A percentile compares a stretch with the other conserved stretches of the same genome.
phyloP scores from a whole-genome alignment of 2,329 filamentous ascomycete species.

The Aspergillus novoparasiticus region DNA sequence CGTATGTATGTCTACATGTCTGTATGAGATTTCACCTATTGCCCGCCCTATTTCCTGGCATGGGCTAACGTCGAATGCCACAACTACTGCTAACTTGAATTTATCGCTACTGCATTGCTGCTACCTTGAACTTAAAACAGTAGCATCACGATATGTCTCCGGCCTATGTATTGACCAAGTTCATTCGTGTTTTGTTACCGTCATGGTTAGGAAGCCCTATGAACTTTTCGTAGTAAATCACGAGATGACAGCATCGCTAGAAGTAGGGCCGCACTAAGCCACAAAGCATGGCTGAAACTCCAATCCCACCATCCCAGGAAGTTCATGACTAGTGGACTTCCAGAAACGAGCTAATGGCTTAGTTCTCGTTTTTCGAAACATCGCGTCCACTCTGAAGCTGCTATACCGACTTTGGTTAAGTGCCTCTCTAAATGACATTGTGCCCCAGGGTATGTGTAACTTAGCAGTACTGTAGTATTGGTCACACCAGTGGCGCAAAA shows the following conservation, averaged over 20 bases:
- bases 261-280: background rate
- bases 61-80: background rate
- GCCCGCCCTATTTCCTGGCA: conserved; percentile 17
- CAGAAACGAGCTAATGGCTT: conserved; percentile 21
- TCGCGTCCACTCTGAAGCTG: background rate
- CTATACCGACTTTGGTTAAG: conserved; percentile 4
- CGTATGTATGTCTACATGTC: background rate
- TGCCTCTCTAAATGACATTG: background rate
- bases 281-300: conserved; percentile 23
- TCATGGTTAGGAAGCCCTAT: background rate
- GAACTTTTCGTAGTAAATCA: background rate
- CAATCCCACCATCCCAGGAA: conserved; percentile 2
- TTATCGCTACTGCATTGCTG: background rate
- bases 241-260: background rate
- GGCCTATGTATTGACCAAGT: no score
- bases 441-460: background rate
- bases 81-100: conserved; percentile 6
- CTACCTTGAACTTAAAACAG: background rate
- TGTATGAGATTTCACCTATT: conserved; percentile 8
- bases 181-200: background rate
- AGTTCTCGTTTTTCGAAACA: conserved; percentile 6
- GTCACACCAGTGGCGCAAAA: background rate
- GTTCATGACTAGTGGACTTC: conserved; percentile 20
- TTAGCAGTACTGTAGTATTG: background rate
- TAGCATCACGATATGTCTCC: background rate